phyloP scores from a whole-genome alignment of 495 filamentous ascomycete species.

The Penicillium chermesinum region DNA sequence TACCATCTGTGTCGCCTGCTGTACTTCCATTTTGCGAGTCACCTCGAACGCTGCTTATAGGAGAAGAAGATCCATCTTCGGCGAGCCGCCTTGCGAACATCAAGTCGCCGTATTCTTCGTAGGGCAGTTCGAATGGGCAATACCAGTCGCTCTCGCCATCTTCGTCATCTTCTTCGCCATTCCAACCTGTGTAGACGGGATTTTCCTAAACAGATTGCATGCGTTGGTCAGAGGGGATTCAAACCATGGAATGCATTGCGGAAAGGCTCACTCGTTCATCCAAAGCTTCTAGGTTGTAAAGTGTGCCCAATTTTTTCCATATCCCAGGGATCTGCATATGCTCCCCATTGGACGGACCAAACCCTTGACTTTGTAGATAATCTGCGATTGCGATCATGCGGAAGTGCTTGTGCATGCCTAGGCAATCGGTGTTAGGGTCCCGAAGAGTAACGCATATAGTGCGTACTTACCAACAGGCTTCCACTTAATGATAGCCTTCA shows the following conservation, averaged over 20 bases:
- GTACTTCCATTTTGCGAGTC: conserved; percentile 42
- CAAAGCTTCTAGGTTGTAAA: conserved; percentile 84
- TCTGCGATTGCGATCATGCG: conserved; percentile 87
- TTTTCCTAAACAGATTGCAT: conserved; percentile 38
- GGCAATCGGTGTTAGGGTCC: not conserved
- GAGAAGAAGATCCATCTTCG: conserved; percentile 53
- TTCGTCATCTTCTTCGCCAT: conserved; percentile 54
- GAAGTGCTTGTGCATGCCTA: conserved; percentile 97
- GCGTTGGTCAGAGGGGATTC: conserved; percentile 5
- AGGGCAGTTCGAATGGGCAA: conserved; percentile 70
- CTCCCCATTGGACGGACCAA: conserved; percentile 56
- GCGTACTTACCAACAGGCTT: conserved; percentile 89
- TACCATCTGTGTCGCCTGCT: conserved; percentile 52
- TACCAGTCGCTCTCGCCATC: conserved; percentile 51
- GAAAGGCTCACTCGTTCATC: conserved; percentile 66
- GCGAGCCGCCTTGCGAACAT: conserved; percentile 66
- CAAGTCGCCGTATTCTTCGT: conserved; percentile 67
- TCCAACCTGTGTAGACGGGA: conserved; percentile 48
- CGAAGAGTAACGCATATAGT: not conserved
- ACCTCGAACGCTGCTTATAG: conserved; percentile 45
- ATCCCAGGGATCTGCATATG: conserved; percentile 89
- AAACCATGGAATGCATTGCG: not conserved
- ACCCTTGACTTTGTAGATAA: conserved; percentile 80
- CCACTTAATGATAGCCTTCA: conserved; percentile 86
- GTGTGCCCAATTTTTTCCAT: conserved; percentile 76